Evolutionary conservation across 768 basidiomycete species (phyloP).

Genomic region (Tylopilus sp.): DNA sequence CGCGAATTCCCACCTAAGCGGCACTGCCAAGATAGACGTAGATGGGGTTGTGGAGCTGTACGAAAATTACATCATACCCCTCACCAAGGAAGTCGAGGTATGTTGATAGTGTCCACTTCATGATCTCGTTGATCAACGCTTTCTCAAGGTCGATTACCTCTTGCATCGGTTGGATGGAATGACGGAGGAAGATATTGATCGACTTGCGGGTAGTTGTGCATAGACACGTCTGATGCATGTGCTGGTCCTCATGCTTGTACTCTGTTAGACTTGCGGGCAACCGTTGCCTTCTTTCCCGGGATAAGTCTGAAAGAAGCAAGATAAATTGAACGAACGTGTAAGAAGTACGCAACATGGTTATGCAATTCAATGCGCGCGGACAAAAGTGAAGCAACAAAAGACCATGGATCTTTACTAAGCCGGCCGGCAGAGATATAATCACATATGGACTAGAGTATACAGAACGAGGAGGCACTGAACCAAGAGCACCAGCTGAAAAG

Average conservation of each 20-base stretch:
- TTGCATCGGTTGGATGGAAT: conserved; percentile 84
- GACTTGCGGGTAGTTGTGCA: conserved; percentile 34
- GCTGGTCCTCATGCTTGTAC: conserved; percentile 2
- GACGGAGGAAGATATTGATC: conserved; percentile 74
- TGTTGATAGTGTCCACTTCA: conserved; percentile 18
- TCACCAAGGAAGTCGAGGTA: conserved; percentile 99
- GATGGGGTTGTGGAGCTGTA: conserved; percentile 93
- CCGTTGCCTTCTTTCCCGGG: conserved; percentile 1
- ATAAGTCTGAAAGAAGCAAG: conserved; percentile 12
- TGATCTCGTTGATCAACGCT: neutral
- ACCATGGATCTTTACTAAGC: conserved; percentile 15
- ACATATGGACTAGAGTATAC: conserved; percentile 11
- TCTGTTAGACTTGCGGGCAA: neutral
- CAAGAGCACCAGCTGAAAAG: conserved; percentile 5
- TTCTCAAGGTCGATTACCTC: conserved; percentile 87
- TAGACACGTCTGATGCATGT: conserved; percentile 6
- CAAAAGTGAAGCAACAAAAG: conserved; percentile 25
- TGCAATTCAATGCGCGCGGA: conserved; percentile 18
- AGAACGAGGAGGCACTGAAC: conserved; percentile 1
- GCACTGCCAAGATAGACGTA: conserved; percentile 76
- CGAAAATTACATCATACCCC: conserved; percentile 91
- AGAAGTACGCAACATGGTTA: conserved; percentile 20
- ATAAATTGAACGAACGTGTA: conserved; percentile 23
- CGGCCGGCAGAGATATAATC: conserved; percentile 18
- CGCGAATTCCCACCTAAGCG: conserved; percentile 31